Evolutionary conservation across 768 basidiomycete genomes (phyloP).

Genomic region (Kwoniella sp.): DNA sequence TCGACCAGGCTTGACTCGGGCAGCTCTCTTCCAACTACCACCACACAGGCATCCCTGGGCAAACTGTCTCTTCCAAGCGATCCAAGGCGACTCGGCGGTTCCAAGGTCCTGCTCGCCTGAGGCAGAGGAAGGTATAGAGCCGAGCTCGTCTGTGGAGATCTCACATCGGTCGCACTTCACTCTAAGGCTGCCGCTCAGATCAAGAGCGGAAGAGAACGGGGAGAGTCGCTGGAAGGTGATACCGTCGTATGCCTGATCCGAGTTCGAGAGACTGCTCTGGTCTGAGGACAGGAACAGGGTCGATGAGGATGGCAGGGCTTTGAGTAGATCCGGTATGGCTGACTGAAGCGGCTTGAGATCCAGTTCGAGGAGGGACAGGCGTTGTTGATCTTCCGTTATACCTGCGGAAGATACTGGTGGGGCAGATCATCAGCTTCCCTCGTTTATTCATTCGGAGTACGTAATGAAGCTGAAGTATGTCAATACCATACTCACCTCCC

Average conservation of each 20-base stretch:
- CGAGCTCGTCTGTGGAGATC: slow-evolving; percentile 9
- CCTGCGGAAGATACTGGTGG: slow-evolving; percentile 3
- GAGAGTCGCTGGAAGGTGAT: slow-evolving; percentile 33
- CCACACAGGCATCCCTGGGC: slow-evolving; percentile 41
- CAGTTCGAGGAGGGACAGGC: slow-evolving; percentile 15
- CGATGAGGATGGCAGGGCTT: slow-evolving; percentile 29
- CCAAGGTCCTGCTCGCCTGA: not conserved
- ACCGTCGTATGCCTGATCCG: slow-evolving; percentile 16
- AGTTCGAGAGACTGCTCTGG: not conserved
- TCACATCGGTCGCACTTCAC: slow-evolving; percentile 18
- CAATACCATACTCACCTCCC: slow-evolving; percentile 15
- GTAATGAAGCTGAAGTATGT: not conserved
- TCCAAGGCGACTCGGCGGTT: slow-evolving; percentile 20
- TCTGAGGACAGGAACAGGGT: slow-evolving; percentile 27
- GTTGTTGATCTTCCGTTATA: slow-evolving; percentile 5
- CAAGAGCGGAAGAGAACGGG: not conserved
- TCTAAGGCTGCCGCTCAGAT: slow-evolving; percentile 1
- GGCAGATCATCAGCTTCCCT: slow-evolving; percentile 5
- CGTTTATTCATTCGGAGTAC: not conserved
- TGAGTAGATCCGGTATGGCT: slow-evolving; percentile 3
- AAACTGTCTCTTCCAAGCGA: slow-evolving; percentile 24
- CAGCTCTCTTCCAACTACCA: slow-evolving; percentile 30
- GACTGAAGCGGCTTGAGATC: slow-evolving; percentile 11
- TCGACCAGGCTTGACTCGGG: not conserved
- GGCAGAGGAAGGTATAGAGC: not conserved